Evolutionary conservation across 2,329 filamentous ascomycete species (phyloP).

Genomic region (Aureobasidium subglaciale): DNA sequence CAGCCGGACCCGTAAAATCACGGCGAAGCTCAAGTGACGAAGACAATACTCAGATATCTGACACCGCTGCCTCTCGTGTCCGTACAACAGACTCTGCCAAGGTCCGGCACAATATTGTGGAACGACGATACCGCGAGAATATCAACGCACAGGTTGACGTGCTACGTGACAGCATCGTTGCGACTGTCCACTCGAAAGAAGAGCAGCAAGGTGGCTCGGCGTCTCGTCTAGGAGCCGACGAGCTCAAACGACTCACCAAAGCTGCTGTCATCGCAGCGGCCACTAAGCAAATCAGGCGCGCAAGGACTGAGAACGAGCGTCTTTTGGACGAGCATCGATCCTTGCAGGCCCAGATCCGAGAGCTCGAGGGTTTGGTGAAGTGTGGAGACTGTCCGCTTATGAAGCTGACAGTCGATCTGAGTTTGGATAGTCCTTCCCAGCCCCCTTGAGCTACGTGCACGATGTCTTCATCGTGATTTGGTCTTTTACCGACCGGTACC

Average conservation of each 20-base stretch:
- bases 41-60: not conserved
- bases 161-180: conserved; percentile 26
- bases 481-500: not conserved
- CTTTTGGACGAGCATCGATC: conserved; percentile 33
- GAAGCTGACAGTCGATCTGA: conserved; percentile 37
- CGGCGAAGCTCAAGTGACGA: conserved; percentile 10
- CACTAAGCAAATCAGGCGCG: conserved; percentile 40
- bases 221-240: conserved; percentile 12
- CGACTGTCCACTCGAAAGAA: conserved; percentile 30
- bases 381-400: conserved; percentile 41
- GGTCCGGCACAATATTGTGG: conserved; percentile 37
- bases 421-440: conserved; percentile 16
- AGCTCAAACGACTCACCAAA: conserved; percentile 35
- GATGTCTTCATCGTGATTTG: not conserved
- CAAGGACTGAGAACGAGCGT: conserved; percentile 36
- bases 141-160: conserved; percentile 41
- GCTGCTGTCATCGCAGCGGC: conserved; percentile 41
- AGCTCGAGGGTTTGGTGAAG: conserved; percentile 38
- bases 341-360: conserved; percentile 34
- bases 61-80: not conserved
- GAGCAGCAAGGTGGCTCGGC: conserved; percentile 38
- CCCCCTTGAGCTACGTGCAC: not conserved
- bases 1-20: conserved; percentile 1
- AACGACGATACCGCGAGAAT: conserved; percentile 41
- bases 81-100: conserved; percentile 14